These are phyloP conservation scores for Aspergillus nomiae DNA, from an alignment of 2,329 filamentous ascomycete species.

Conservation along the genomic window DNA sequence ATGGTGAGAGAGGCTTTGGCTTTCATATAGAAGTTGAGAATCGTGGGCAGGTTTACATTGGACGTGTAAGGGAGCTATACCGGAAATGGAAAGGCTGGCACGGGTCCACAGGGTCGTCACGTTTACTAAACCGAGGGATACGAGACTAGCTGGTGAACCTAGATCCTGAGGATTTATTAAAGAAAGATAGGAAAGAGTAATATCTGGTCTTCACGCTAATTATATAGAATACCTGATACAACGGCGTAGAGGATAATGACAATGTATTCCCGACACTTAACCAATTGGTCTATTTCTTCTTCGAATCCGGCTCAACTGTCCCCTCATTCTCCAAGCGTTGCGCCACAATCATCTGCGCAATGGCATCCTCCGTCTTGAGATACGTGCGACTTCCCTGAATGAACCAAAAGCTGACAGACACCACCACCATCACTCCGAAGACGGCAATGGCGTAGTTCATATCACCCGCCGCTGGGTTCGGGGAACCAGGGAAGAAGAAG, in stretches of 20 bases:
- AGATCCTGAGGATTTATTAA: not conserved
- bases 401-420: slow-evolving; percentile 55
- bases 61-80: too few relatives aligned
- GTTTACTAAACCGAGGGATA: too few relatives aligned
- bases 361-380: slow-evolving; percentile 33
- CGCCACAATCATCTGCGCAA: slow-evolving; percentile 28
- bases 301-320: not conserved
- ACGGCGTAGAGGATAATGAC: not conserved
- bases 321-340: slow-evolving; percentile 23
- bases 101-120: too few relatives aligned
- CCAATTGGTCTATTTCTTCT: not conserved
- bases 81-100: too few relatives aligned
- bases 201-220: not conserved
- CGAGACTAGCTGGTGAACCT: not conserved
- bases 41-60: too few relatives aligned
- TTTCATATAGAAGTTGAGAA: too few relatives aligned
- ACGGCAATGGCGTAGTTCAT: slow-evolving; percentile 63
- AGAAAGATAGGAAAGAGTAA: not conserved
- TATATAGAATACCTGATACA: not conserved
- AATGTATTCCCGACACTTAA: not conserved
- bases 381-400: slow-evolving; percentile 47
- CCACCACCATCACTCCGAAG: slow-evolving; percentile 57
- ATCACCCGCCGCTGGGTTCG: slow-evolving; percentile 48
- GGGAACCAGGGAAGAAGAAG: slow-evolving; percentile 56
- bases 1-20: too few relatives aligned